Evolutionary conservation across 163 green algal genomes (phyloP).

Genomic region (Scenedesmus sp.): DNA sequence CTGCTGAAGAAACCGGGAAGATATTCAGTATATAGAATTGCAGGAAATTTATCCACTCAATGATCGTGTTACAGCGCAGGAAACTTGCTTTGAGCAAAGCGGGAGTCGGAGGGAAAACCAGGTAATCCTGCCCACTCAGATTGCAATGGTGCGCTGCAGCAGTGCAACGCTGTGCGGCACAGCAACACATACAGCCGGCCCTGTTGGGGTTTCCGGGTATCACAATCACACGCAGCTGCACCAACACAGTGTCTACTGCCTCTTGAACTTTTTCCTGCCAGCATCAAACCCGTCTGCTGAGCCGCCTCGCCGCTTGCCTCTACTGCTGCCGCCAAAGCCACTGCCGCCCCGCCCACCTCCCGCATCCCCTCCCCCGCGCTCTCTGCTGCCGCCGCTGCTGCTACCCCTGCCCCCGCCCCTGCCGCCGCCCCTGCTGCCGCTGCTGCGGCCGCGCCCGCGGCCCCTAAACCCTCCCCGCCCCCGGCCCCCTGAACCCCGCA

Average conservation of each 20-base stretch:
- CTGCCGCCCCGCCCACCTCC: conserved; percentile 8
- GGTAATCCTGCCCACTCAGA: too few relatives aligned
- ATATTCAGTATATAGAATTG: too few relatives aligned
- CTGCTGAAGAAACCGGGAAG: too few relatives aligned
- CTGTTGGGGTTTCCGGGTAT: too few relatives aligned
- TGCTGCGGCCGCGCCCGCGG: background rate
- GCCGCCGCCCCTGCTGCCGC: background rate
- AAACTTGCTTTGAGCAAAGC: too few relatives aligned
- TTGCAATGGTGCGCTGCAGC: too few relatives aligned
- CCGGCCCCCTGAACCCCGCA: conserved; percentile 21
- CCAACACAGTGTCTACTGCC: background rate
- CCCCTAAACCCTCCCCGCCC: conserved; percentile 31
- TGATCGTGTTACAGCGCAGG: too few relatives aligned
- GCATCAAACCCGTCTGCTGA: background rate
- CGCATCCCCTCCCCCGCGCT: background rate
- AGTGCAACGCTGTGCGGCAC: too few relatives aligned
- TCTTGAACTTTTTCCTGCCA: conserved; percentile 11
- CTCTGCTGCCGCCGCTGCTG: background rate
- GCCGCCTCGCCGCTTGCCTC: background rate
- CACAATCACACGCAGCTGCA: background rate
- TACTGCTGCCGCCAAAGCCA: background rate
- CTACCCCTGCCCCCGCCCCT: background rate
- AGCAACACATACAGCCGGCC: too few relatives aligned
- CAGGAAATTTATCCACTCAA: too few relatives aligned
- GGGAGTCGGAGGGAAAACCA: too few relatives aligned